phyloP scores from a whole-genome alignment of 31 red algal species.

The Bonnemaisonia californica region DNA sequence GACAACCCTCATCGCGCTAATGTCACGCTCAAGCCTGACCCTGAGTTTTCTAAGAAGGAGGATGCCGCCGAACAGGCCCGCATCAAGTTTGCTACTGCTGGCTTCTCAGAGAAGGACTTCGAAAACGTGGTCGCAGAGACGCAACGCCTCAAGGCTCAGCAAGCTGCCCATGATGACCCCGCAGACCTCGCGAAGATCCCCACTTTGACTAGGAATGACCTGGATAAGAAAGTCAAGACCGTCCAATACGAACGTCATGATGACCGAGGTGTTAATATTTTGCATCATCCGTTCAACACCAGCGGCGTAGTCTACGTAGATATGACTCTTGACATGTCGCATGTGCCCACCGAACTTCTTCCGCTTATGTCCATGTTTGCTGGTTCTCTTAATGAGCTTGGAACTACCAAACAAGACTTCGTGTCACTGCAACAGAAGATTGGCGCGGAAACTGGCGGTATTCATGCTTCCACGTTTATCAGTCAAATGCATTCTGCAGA shows the following conservation, averaged over 20 bases:
- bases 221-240: slow-evolving; percentile 73
- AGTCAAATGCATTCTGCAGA: slow-evolving; percentile 62
- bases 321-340: slow-evolving; percentile 79
- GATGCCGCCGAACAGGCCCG: slow-evolving; percentile 73
- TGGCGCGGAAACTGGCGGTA: slow-evolving; percentile 92
- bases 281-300: slow-evolving; percentile 82
- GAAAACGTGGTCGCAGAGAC: slow-evolving; percentile 77
- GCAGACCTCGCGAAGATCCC: slow-evolving; percentile 93
- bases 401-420: slow-evolving; percentile 80
- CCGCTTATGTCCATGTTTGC: slow-evolving; percentile 85
- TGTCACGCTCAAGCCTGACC: slow-evolving; percentile 80
- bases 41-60: slow-evolving; percentile 66
- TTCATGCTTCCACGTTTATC: slow-evolving; percentile 55
- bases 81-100: slow-evolving; percentile 45
- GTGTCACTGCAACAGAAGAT: slow-evolving; percentile 89
- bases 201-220: slow-evolving; percentile 65
- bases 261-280: slow-evolving; percentile 69
- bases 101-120: slow-evolving; percentile 62
- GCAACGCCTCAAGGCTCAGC: slow-evolving; percentile 89
- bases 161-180: slow-evolving; percentile 86
- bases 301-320: slow-evolving; percentile 95
- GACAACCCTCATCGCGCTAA: slow-evolving; percentile 79
- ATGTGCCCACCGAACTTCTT: slow-evolving; percentile 78
- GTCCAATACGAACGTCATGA: slow-evolving; percentile 65
- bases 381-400: slow-evolving; percentile 78